Evolutionary conservation across 176 grass and related monocot genomes (phyloP).

Genomic region (barley (Hordeum vulgare)): MorexV3_pseudomolecules_assembly NC_058522.1:379131589-379132088

Average conservation of each 20-base stretch:
- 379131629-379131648: background rate
- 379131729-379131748: background rate
- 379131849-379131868: constrained; percentile 74
- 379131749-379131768: background rate
- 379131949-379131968: constrained; percentile 46
- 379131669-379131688: background rate
- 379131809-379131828: constrained; percentile 89
- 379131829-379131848: constrained; percentile 75
- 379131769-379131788: background rate
- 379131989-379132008: constrained; percentile 89
- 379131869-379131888: constrained; percentile 62
- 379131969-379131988: constrained; percentile 94
- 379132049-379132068: background rate
- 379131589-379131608: constrained; percentile 93
- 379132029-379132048: constrained; percentile 6
- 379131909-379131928: constrained; percentile 90
- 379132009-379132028: constrained; percentile 92
- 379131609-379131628: constrained; percentile 26
- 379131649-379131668: background rate
- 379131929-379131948: constrained; percentile 48
- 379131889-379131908: constrained; percentile 58
- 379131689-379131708: background rate
- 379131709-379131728: background rate
- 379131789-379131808: constrained; percentile 17
- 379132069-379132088: background rate